phyloP scores from a whole-genome alignment of 192 early-diverging fungal genomes.

The Coemansia sp. region DNA sequence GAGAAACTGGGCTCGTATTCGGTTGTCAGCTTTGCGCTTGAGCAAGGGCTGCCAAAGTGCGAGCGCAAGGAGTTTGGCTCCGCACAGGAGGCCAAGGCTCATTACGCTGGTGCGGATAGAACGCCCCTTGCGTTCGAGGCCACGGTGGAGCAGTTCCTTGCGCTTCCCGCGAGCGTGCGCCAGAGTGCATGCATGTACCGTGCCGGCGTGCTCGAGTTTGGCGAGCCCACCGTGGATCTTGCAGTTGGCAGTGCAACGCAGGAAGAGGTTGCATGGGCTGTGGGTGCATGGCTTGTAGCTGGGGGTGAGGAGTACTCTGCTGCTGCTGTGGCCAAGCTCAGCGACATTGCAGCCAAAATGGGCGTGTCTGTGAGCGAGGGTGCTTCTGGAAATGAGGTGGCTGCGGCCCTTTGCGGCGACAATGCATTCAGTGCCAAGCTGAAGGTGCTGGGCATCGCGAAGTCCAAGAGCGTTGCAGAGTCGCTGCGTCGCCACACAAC shows the following conservation, averaged over 20 bases:
- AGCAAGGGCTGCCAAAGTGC: slow-evolving; percentile 6
- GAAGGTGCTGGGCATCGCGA: slow-evolving; percentile 14
- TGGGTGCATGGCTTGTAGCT: slow-evolving; percentile 22
- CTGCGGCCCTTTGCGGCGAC: neutral
- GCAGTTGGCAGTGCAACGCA: slow-evolving; percentile 20
- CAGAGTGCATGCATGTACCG: slow-evolving; percentile 21
- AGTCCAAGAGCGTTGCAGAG: slow-evolving; percentile 12
- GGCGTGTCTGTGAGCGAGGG: slow-evolving; percentile 11
- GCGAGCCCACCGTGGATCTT: slow-evolving; percentile 12
- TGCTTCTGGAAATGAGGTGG: neutral
- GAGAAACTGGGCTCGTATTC: neutral
- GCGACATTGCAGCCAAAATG: slow-evolving; percentile 26
- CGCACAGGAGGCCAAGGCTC: slow-evolving; percentile 10
- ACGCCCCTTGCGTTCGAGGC: slow-evolving; percentile 22
- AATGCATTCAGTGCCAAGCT: slow-evolving; percentile 17
- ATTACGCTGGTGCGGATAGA: slow-evolving; percentile 19
- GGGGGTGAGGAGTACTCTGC: neutral
- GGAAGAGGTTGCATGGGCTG: slow-evolving; percentile 38
- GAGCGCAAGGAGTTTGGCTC: slow-evolving; percentile 1
- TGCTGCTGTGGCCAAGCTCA: slow-evolving; percentile 14
- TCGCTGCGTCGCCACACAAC: slow-evolving; percentile 21
- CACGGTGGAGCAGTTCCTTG: slow-evolving; percentile 35
- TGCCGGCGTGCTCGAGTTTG: slow-evolving; percentile 23
- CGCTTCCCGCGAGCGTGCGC: slow-evolving; percentile 18
- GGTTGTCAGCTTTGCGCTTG: slow-evolving; percentile 7